phyloP scores from a whole-genome alignment of 1,284 basidiomycete species.

The Fomitopsis betulina region DNA sequence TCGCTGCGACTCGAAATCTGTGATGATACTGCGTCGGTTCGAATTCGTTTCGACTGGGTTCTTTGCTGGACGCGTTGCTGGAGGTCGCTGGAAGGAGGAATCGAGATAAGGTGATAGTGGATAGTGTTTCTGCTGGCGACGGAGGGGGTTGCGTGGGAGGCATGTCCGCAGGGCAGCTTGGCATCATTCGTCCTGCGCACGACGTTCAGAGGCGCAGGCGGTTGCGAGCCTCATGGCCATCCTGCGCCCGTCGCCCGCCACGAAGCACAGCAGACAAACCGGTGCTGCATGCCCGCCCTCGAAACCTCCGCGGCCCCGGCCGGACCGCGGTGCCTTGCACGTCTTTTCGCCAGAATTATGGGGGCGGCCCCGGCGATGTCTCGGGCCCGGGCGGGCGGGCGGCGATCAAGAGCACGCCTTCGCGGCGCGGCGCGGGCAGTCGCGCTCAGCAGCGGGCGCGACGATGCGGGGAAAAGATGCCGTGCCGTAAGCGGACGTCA shows the following conservation, averaged over 20 bases:
- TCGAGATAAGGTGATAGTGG: background rate
- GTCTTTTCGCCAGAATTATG: no score
- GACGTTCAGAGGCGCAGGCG: background rate
- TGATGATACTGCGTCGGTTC: background rate
- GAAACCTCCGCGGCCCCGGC: background rate
- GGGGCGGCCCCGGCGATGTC: background rate
- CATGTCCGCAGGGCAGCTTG: background rate
- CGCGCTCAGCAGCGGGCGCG: background rate
- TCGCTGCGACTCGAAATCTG: background rate
- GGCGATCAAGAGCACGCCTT: background rate
- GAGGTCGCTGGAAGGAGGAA: background rate
- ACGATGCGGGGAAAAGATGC: background rate
- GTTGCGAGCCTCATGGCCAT: background rate
- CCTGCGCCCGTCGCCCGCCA: background rate
- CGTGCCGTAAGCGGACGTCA: slow-evolving; percentile 1
- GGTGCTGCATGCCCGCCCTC: no score
- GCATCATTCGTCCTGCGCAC: background rate
- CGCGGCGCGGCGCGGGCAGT: background rate
- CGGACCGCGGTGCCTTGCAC: background rate
- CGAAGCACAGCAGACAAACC: background rate
- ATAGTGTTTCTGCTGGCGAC: background rate
- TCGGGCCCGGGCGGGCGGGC: background rate
- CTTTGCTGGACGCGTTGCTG: background rate
- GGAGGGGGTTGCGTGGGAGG: background rate
- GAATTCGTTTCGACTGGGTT: background rate